These are phyloP conservation scores for Hypoxylon sp. DNA, from an alignment of 2,329 filamentous ascomycete genomes.

Conservation along the genomic window DNA sequence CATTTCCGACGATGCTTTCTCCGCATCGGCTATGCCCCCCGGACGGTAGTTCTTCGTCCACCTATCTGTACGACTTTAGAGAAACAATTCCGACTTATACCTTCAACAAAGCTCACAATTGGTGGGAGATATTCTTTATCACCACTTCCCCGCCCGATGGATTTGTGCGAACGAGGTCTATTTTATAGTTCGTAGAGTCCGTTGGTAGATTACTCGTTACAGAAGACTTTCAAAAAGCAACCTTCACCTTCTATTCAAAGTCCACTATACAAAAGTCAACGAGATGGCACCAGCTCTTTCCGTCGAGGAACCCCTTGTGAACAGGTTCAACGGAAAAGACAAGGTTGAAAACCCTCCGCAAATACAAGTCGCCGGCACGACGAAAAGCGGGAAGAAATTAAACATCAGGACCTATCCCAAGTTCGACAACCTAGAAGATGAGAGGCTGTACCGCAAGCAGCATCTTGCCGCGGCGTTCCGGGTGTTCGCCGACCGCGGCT, in stretches of 20 bases:
- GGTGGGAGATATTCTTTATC: constrained; percentile 27
- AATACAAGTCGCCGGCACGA: constrained; percentile 50
- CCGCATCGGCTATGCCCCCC: constrained; percentile 24
- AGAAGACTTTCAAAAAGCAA: not conserved
- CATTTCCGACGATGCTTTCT: constrained; percentile 24
- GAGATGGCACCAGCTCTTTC: constrained; percentile 19
- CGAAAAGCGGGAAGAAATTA: constrained; percentile 52
- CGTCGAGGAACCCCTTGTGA: constrained; percentile 21
- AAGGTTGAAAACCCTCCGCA: constrained; percentile 45
- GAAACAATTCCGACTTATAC: constrained; percentile 21
- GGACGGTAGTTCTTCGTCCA: constrained; percentile 26
- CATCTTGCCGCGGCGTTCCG: constrained; percentile 74
- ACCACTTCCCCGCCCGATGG: constrained; percentile 37
- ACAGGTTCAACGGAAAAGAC: constrained; percentile 35
- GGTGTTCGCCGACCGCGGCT: constrained; percentile 73
- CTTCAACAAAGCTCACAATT: constrained; percentile 28
- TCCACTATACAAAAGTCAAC: constrained; percentile 34
- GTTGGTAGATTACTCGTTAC: not conserved
- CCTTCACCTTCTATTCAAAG: constrained; percentile 22
- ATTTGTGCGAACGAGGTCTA: constrained; percentile 23
- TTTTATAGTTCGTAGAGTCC: not conserved
- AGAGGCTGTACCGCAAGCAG: constrained; percentile 71
- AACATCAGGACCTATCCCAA: constrained; percentile 52
- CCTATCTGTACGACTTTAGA: constrained; percentile 27
- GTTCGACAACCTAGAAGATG: constrained; percentile 66